Evolutionary conservation across 108 stramenopile species (phyloP).

Genomic region (Seminavis robusta): DNA sequence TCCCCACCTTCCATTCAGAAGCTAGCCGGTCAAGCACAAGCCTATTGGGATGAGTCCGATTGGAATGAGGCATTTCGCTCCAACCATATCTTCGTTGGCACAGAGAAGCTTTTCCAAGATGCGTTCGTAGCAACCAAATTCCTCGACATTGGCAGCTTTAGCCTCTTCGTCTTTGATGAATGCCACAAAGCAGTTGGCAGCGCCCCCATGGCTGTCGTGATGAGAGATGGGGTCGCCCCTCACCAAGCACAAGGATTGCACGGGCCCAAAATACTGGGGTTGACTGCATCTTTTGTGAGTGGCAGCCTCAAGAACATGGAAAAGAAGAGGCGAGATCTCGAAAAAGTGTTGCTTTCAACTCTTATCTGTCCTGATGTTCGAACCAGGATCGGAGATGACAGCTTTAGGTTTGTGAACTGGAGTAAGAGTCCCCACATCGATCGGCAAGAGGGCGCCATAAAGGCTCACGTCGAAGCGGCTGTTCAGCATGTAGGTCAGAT

Average conservation of each 20-base stretch:
- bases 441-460: too few species aligned
- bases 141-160: not conserved
- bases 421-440: too few species aligned
- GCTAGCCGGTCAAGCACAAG: conserved; percentile 2
- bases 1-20: not conserved
- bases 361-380: too few species aligned
- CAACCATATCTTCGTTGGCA: conserved; percentile 1
- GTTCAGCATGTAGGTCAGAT: too few species aligned
- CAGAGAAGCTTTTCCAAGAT: not conserved
- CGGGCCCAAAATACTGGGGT: not conserved
- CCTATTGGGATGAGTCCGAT: not conserved
- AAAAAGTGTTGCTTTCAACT: too few species aligned
- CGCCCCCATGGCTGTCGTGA: conserved; percentile 4
- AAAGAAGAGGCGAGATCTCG: conserved; percentile 2
- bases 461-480: too few species aligned
- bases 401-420: too few species aligned
- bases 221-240: conserved; percentile 1
- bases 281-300: conserved; percentile 3
- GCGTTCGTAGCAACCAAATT: conserved; percentile 1
- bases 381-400: too few species aligned
- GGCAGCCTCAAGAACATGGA: not conserved
- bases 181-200: conserved; percentile 1
- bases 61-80: not conserved
- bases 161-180: conserved; percentile 1
- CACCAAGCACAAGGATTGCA: not conserved